Conservation (phyloP, 208 protist species). For the Strigomonas culicis region DNA sequence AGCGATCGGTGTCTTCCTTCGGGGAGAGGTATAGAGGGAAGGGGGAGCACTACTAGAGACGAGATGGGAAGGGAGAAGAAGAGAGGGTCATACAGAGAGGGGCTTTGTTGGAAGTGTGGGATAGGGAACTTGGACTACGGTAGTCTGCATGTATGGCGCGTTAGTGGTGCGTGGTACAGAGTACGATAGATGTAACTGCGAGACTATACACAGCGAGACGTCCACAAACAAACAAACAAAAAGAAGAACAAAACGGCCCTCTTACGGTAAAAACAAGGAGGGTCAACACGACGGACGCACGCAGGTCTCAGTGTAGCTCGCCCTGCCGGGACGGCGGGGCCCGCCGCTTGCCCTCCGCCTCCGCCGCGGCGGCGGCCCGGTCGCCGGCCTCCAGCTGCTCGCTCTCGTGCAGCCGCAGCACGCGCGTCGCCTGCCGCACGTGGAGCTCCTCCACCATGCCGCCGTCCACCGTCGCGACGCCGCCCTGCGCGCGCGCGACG, state of each 20-base stretch:
- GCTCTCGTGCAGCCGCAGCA: constrained; percentile 35
- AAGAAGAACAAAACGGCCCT: not conserved
- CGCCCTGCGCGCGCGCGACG: constrained; percentile 21
- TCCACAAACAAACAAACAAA: constrained; percentile 5
- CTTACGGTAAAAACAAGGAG: not conserved
- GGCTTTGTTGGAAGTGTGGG: not conserved
- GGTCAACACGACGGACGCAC: not conserved
- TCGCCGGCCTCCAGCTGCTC: constrained; percentile 3
- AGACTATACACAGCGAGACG: not conserved
- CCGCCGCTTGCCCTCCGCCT: not conserved
- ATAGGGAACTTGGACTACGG: too few relatives aligned
- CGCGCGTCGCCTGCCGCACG: constrained; percentile 39
- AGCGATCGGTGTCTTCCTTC: not conserved
- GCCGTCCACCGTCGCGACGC: constrained; percentile 45
- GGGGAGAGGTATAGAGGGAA: not conserved
- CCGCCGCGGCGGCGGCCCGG: not conserved
- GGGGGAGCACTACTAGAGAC: not conserved
- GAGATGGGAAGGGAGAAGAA: not conserved
- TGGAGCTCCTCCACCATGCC: constrained; percentile 70
- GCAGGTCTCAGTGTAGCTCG: not conserved
- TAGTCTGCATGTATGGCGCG: too few relatives aligned
- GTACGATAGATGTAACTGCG: not conserved
- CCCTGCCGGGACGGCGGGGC: constrained; percentile 3
- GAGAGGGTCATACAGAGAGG: not conserved
- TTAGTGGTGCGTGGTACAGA: not conserved